Base-by-base conservation (phyloP, 495 filamentous ascomycete species). In the Astrothelium subdiscretum region DNA sequence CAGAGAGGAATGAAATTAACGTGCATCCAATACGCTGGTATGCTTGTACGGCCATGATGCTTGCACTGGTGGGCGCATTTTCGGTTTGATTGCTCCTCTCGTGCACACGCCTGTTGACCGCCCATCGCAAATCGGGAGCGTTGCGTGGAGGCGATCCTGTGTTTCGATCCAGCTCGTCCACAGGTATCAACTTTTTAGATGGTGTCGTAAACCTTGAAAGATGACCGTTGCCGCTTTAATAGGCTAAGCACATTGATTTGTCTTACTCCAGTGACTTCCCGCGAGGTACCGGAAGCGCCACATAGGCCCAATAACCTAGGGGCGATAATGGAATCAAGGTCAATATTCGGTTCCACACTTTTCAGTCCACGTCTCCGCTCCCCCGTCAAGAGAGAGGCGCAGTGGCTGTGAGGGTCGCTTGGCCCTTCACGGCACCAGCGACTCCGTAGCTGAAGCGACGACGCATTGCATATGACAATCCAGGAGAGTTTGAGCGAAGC, bases 191-290 rank as follows among this genome's bases (percentile, higher is more conserved):
- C 48, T 54, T 27, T n/a, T 6, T 54, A 24, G 48, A 54, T 54
- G 48, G 48, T 54, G 48, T 54, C 48, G 48, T 54, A 54, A 54
- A 54, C 48, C 48, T 54, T 54, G 48, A 54, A 54, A 54, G 20
- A 54, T 26, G 6, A 54, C 4, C 6, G 48, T 29, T 8, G 48
- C 20, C 48, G 22, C 20, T 54, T n/a, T 54, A 29, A 29, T 54
- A 54, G 48, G 48, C 48, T 54, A 24, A 29, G 48, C 48, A 54
- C 48, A 8, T 54, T 54, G 48, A 54, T 54, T 29, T 54, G 48
- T 54, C 48, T 54, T 54, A 54, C 48, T 29, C 8, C 15, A 11
- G 22, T 54, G 48, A 54, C 48, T n/a, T 2, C 20, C 48, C 48
- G 24, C 29, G 24, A 54, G 48, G 48, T 54, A 54, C 48, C 48